Percentiles rank a stretch among this genome's conserved stretches.
These are phyloP conservation scores for Cryptococcus sp. DNA, from an alignment of 1,284 basidiomycete species.

Conservation along the genomic window DNA sequence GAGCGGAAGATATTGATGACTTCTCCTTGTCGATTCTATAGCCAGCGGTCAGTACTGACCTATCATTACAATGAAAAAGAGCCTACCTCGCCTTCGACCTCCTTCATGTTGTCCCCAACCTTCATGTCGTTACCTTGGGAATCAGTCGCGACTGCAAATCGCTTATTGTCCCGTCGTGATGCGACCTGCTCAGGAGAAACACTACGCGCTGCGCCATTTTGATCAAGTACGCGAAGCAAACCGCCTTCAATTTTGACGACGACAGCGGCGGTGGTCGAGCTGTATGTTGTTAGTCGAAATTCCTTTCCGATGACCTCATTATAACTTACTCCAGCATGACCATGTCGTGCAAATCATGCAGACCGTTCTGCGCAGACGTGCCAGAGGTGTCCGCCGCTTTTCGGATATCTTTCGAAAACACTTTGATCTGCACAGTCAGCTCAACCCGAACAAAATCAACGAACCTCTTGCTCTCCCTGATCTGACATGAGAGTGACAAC, in stretches of 20 bases:
- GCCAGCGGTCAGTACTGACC: constrained; percentile 5
- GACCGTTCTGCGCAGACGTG: constrained; percentile 82
- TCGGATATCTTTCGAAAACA: constrained; percentile 95
- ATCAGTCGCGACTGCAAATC: constrained; percentile 84
- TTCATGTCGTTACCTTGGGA: constrained; percentile 71
- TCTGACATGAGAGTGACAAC: constrained; percentile 97
- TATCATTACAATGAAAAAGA: not conserved
- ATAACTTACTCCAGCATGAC: constrained; percentile 87
- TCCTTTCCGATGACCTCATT: not conserved
- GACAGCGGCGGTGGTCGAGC: constrained; percentile 89
- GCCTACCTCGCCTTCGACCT: constrained; percentile 81
- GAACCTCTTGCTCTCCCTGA: constrained; percentile 88
- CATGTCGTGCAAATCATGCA: constrained; percentile 94
- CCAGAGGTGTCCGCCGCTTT: constrained; percentile 95
- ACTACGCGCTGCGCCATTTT: constrained; percentile 82
- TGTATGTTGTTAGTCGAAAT: constrained; percentile 46
- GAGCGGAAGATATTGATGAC: constrained; percentile 95
- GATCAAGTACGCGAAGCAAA: constrained; percentile 92
- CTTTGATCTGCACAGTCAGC: constrained; percentile 67
- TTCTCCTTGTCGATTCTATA: constrained; percentile 79
- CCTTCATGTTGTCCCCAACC: constrained; percentile 90
- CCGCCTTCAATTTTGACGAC: constrained; percentile 97
- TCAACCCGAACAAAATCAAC: constrained; percentile 16
- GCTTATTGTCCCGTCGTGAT: constrained; percentile 76
- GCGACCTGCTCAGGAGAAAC: constrained; percentile 96